Evolutionary conservation across 768 basidiomycete genomes (phyloP).

Genomic region (Xanthoconium purpureum): DNA sequence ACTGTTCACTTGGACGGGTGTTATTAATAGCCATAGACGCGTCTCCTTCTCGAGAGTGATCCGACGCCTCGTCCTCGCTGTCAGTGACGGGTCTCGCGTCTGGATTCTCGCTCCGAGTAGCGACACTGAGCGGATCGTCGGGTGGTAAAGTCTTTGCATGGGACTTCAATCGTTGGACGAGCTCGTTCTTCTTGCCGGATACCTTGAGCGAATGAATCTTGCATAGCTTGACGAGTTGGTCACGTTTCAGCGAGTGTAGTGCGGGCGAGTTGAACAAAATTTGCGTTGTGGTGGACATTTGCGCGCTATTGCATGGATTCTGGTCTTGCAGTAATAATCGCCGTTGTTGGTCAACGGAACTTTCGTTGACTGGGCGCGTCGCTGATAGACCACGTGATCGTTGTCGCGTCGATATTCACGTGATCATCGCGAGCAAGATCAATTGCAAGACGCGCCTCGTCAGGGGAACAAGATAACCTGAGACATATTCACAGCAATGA

Average conservation of each 20-base stretch:
- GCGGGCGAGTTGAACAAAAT: constrained; percentile 86
- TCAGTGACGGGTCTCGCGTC: constrained; percentile 30
- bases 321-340: not conserved
- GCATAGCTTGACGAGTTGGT: constrained; percentile 82
- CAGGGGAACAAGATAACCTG: constrained; percentile 9
- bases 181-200: constrained; percentile 72
- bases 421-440: constrained; percentile 1
- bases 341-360: not conserved
- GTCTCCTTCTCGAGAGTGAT: constrained; percentile 15
- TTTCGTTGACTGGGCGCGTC: constrained; percentile 19
- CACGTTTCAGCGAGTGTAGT: constrained; percentile 76
- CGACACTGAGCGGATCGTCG: constrained; percentile 54
- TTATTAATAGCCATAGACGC: constrained; percentile 11
- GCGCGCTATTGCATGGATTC: constrained; percentile 6
- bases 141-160: constrained; percentile 65
- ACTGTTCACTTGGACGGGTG: constrained; percentile 68
- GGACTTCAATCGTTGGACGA: constrained; percentile 64
- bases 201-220: constrained; percentile 80
- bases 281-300: constrained; percentile 69
- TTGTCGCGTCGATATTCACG: constrained; percentile 9
- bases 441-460: not conserved
- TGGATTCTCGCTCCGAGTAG: constrained; percentile 47
- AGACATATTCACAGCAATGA: constrained; percentile 10
- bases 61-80: constrained; percentile 32
- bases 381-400: constrained; percentile 17